These are phyloP conservation scores for Cynanchum wilfordii DNA, from an alignment of 257 asterid genomes.

Conservation along the genomic window DNA sequence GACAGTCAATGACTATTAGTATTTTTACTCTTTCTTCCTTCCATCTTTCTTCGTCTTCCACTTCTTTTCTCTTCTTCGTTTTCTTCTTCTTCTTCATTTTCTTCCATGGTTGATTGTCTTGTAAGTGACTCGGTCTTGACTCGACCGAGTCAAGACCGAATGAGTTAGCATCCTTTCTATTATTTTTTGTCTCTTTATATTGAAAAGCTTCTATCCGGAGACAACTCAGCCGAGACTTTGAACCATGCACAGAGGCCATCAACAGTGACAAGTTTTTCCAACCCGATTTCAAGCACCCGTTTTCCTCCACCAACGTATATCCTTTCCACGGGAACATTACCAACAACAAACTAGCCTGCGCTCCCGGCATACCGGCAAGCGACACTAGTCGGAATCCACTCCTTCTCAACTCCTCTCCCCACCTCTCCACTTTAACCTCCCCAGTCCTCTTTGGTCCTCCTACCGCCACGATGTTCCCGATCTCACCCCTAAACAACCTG, in stretches of 20 bases:
- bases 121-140: too few species aligned
- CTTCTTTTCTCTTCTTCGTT: too few species aligned
- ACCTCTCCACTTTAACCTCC: conserved; percentile 65
- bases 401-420: conserved; percentile 66
- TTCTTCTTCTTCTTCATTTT: too few species aligned
- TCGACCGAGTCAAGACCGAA: too few species aligned
- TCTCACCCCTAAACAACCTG: conserved; percentile 71
- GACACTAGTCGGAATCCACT: conserved; percentile 65
- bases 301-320: conserved; percentile 83
- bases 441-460: conserved; percentile 86
- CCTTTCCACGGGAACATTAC: conserved; percentile 96
- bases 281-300: conserved; percentile 73
- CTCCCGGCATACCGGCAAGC: conserved; percentile 69
- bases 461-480: conserved; percentile 77
- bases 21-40: too few species aligned
- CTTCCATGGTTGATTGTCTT: too few species aligned
- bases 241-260: conserved; percentile 89
- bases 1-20: too few species aligned
- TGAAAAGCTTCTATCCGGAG: too few species aligned
- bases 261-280: conserved; percentile 88
- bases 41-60: too few species aligned
- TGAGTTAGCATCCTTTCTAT: too few species aligned
- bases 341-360: conserved; percentile 66
- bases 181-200: too few species aligned
- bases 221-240: too few species aligned